Percentiles rank a stretch among this genome's conserved stretches.
These are phyloP conservation scores for Plectranthus barbatus DNA, from an alignment of 257 asterid species.

Conservation along the genomic window DNA sequence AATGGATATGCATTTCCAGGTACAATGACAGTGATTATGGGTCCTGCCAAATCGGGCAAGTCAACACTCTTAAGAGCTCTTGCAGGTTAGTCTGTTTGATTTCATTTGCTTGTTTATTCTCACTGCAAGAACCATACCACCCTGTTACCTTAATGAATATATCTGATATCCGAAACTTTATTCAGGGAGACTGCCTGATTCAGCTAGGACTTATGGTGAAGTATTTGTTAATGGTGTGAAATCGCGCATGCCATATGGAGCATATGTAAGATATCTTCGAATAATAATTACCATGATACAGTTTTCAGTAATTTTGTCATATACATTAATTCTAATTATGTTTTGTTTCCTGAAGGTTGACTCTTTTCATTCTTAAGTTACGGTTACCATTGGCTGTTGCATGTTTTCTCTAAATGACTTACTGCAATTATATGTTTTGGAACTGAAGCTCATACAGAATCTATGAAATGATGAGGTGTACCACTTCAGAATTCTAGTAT, in stretches of 20 bases:
- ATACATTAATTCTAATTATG: conserved; percentile 1
- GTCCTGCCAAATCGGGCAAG: conserved; percentile 99
- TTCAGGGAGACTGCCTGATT: conserved; percentile 81
- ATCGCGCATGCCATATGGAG: conserved; percentile 66
- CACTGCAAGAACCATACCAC: neutral
- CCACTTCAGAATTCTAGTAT: neutral
- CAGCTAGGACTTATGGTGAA: conserved; percentile 83
- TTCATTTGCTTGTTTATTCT: neutral
- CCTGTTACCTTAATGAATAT: conserved; percentile 2
- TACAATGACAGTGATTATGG: conserved; percentile 98
- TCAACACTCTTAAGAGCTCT: conserved; percentile 94
- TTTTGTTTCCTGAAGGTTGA: conserved; percentile 1
- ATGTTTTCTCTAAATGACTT: neutral
- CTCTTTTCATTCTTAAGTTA: neutral
- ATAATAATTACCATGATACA: neutral
- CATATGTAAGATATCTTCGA: conserved; percentile 57
- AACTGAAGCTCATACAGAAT: neutral
- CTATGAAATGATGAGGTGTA: neutral
- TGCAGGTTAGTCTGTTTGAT: conserved; percentile 47
- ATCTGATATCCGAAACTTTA: too few relatives aligned
- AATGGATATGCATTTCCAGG: conserved; percentile 94
- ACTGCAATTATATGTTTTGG: too few relatives aligned
- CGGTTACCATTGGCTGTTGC: neutral
- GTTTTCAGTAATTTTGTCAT: neutral
- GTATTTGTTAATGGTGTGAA: conserved; percentile 77